Percentiles rank a stretch among this genome's conserved stretches.
These are phyloP conservation scores for Globisporangium polare DNA, from an alignment of 352 stramenopile genomes.

Conservation along the genomic window DNA sequence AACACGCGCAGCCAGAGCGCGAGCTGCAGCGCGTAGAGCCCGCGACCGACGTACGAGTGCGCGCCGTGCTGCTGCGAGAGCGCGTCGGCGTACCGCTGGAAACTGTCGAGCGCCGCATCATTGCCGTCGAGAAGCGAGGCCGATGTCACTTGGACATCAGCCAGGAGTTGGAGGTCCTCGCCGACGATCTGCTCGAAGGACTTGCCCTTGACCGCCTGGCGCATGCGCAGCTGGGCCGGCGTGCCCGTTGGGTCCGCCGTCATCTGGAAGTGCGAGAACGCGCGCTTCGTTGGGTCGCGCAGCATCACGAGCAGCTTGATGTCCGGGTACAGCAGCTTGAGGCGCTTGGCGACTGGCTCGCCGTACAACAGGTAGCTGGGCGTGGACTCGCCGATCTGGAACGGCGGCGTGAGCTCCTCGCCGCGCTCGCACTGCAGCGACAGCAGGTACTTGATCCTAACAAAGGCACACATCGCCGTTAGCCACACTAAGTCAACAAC, in stretches of 20 bases:
- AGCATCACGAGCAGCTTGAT: conserved; percentile 91
- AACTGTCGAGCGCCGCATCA: conserved; percentile 23
- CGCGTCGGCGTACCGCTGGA: conserved; percentile 41
- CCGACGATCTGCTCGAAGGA: conserved; percentile 87
- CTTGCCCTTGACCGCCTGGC: conserved; percentile 70
- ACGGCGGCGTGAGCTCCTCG: conserved; percentile 37
- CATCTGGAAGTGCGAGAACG: conserved; percentile 93
- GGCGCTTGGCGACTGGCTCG: conserved; percentile 32
- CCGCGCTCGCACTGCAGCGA: conserved; percentile 37
- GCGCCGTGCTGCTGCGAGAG: conserved; percentile 47
- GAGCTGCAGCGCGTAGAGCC: conserved; percentile 92
- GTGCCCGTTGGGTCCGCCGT: conserved; percentile 81
- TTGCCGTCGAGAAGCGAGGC: conserved; percentile 17
- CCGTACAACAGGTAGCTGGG: conserved; percentile 81
- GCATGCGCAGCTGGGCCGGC: conserved; percentile 71
- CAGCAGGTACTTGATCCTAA: conserved; percentile 51
- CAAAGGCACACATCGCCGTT: conserved; percentile 1
- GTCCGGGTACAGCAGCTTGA: conserved; percentile 40
- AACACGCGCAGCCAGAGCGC: conserved; percentile 90
- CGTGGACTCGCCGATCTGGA: conserved; percentile 86
- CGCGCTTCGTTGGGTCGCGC: conserved; percentile 89
- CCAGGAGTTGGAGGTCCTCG: conserved; percentile 79
- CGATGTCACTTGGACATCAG: conserved; percentile 17
- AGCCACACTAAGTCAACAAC: not conserved
- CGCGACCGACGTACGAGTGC: conserved; percentile 85